Conservation (phyloP, 31 red algal genomes). For the Asparagopsis taxiformis region DNA sequence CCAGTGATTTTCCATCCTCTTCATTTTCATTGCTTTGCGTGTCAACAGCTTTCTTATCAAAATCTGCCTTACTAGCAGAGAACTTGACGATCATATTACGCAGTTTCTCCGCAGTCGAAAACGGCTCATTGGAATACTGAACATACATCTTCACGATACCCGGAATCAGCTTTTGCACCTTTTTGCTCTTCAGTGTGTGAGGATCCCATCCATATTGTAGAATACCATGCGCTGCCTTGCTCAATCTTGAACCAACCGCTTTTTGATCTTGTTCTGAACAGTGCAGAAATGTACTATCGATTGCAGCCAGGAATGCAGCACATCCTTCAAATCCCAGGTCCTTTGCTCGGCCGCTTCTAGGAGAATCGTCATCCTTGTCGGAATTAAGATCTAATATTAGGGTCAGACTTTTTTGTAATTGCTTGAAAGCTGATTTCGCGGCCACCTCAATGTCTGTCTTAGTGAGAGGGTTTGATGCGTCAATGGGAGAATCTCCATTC, state of each 20-base stretch:
- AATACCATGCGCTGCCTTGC: constrained; percentile 28
- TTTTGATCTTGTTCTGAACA: constrained; percentile 33
- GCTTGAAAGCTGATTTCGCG: constrained; percentile 47
- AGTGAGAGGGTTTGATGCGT: constrained; percentile 57
- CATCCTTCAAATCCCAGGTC: constrained; percentile 37
- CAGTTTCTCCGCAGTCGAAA: constrained; percentile 24
- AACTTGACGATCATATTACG: constrained; percentile 28
- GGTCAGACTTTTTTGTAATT: constrained; percentile 19
- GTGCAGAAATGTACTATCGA: constrained; percentile 45
- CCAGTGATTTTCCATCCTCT: not conserved
- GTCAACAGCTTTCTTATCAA: not conserved
- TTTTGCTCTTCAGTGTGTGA: constrained; percentile 10
- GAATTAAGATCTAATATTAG: constrained; percentile 14
- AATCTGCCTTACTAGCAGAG: constrained; percentile 5
- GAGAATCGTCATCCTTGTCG: constrained; percentile 13
- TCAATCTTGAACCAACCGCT: constrained; percentile 26
- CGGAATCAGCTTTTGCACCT: constrained; percentile 41
- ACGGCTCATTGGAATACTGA: constrained; percentile 35
- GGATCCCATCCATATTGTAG: constrained; percentile 40
- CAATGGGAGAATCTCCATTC: constrained; percentile 26
- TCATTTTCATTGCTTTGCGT: not conserved
- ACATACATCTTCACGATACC: constrained; percentile 57
- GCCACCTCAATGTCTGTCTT: constrained; percentile 47
- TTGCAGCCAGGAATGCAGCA: constrained; percentile 32
- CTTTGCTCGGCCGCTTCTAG: not conserved